Conservation (phyloP, 805 yeast genomes). For the Metschnikowia matae region DNA sequence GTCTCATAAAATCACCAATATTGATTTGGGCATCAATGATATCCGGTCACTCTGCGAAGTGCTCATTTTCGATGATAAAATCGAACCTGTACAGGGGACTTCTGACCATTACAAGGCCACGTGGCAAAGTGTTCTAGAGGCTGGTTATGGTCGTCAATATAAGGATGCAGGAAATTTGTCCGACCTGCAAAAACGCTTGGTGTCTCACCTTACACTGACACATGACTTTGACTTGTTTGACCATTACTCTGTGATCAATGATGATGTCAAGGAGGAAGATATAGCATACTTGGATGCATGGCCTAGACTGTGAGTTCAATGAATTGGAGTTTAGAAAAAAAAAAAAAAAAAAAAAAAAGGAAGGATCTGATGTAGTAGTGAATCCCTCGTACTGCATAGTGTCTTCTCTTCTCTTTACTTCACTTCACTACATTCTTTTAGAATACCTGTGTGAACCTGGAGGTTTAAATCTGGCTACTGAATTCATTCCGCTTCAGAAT, state of each 20-base stretch:
- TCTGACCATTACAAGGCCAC: conserved; percentile 73
- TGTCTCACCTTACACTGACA: conserved; percentile 8
- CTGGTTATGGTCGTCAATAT: conserved; percentile 48
- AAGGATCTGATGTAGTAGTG: too few species aligned
- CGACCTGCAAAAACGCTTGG: conserved; percentile 12
- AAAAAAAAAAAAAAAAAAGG: too few species aligned
- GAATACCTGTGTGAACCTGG: too few species aligned
- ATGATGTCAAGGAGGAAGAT: conserved; percentile 34
- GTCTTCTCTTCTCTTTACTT: too few species aligned
- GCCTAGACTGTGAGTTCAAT: conserved; percentile 17
- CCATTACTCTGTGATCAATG: conserved; percentile 37
- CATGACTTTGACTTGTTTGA: conserved; percentile 39
- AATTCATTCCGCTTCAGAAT: too few species aligned
- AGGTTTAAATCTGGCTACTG: too few species aligned
- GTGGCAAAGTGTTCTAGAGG: conserved; percentile 73
- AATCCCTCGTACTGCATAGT: too few species aligned
- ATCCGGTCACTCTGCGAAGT: conserved; percentile 85
- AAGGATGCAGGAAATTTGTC: conserved; percentile 17
- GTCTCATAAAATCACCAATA: conserved; percentile 69
- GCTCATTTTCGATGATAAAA: conserved; percentile 76
- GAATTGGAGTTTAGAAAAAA: too few species aligned
- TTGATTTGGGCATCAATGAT: conserved; percentile 70
- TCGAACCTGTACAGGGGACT: conserved; percentile 56
- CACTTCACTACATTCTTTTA: too few species aligned
- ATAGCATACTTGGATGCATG: conserved; percentile 49